Evolutionary conservation across 2,329 filamentous ascomycete genomes (phyloP).

Genomic region (Colletotrichum spaethianum): DNA sequence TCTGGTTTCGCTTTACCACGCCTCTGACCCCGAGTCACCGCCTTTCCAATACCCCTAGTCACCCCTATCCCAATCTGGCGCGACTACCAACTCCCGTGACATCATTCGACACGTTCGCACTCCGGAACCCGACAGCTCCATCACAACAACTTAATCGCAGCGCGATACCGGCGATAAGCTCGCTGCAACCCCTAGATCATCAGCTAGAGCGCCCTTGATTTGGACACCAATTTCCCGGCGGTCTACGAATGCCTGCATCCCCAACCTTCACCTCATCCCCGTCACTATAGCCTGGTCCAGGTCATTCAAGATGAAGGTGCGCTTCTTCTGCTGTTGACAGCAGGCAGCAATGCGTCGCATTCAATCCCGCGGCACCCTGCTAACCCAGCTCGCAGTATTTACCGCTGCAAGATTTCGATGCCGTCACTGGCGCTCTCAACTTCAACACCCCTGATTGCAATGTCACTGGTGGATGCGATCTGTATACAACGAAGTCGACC

Average conservation of each 20-base stretch:
- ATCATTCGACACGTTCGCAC: constrained; percentile 40
- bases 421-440: constrained; percentile 92
- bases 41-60: constrained; percentile 21
- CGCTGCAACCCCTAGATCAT: constrained; percentile 11
- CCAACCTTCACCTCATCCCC: constrained; percentile 20
- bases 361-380: constrained; percentile 13
- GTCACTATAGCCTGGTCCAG: constrained; percentile 24
- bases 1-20: constrained; percentile 5
- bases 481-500: constrained; percentile 97
- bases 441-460: constrained; percentile 95
- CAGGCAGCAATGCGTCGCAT: constrained; percentile 28
- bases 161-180: constrained; percentile 39
- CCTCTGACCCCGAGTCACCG: constrained; percentile 26
- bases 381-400: constrained; percentile 76
- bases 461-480: constrained; percentile 92
- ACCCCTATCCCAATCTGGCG: constrained; percentile 29
- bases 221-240: neutral
- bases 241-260: constrained; percentile 23
- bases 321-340: constrained; percentile 30
- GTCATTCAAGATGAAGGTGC: constrained; percentile 43
- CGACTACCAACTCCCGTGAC: constrained; percentile 39
- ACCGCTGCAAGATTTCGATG: constrained; percentile 90
- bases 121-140: constrained; percentile 36
- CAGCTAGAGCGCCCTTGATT: constrained; percentile 2
- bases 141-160: constrained; percentile 30